Conservation (phyloP, 352 stramenopile genomes). For the Phytophthora kernoviae region DNA sequence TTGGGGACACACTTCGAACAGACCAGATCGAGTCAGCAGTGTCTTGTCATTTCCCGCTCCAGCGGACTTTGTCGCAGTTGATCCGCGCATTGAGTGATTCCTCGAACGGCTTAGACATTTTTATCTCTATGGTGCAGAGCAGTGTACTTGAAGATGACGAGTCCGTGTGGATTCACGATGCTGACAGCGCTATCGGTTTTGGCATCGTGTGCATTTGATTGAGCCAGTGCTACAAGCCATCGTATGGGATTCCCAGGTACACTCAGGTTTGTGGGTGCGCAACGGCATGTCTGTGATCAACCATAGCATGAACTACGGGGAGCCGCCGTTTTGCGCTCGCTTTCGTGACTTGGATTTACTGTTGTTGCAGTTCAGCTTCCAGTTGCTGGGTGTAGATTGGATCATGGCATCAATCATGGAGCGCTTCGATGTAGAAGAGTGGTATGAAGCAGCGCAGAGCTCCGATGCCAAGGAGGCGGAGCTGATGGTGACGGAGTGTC, state of each 20-base stretch:
- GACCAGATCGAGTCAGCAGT: constrained; percentile 70
- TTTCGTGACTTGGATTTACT: constrained; percentile 87
- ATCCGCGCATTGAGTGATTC: constrained; percentile 74
- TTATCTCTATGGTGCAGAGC: constrained; percentile 57
- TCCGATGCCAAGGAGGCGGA: constrained; percentile 57
- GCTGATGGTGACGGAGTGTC: constrained; percentile 82
- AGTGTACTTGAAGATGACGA: constrained; percentile 24
- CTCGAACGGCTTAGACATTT: constrained; percentile 53
- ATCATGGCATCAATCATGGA: constrained; percentile 77
- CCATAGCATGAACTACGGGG: constrained; percentile 91
- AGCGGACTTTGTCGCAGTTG: constrained; percentile 76
- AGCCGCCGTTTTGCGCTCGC: constrained; percentile 84
- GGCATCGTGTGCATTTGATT: constrained; percentile 82
- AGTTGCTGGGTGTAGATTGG: constrained; percentile 75
- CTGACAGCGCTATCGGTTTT: constrained; percentile 68
- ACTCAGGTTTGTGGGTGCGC: constrained; percentile 83
- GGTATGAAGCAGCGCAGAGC: constrained; percentile 53
- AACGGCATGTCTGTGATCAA: constrained; percentile 88
- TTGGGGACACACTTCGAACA: constrained; percentile 54
- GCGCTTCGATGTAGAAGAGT: constrained; percentile 69
- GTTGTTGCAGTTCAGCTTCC: constrained; percentile 80
- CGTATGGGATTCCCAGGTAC: constrained; percentile 88
- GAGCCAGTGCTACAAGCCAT: constrained; percentile 81
- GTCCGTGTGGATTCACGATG: constrained; percentile 65
- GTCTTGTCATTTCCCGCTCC: constrained; percentile 82